These are phyloP conservation scores for Mrakia blollopis DNA, from an alignment of 768 basidiomycete genomes.

Conservation along the genomic window DNA sequence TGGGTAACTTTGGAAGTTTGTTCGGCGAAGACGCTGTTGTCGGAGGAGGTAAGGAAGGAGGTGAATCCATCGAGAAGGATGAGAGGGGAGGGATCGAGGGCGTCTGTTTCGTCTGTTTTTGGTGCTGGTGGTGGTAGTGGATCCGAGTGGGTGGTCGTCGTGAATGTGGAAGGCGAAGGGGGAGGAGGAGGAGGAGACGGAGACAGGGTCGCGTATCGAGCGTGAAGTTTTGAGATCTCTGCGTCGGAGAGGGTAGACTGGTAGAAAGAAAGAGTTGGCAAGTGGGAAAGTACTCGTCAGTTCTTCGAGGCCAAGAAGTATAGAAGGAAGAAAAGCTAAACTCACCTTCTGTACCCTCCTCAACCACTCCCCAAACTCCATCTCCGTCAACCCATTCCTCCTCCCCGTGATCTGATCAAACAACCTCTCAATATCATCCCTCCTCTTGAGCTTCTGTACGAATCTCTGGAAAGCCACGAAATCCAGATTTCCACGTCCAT, in stretches of 20 bases:
- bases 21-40: constrained; percentile 62
- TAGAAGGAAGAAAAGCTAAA: neutral
- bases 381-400: constrained; percentile 41
- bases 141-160: neutral
- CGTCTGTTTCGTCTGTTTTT: too few relatives aligned
- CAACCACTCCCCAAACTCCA: constrained; percentile 54
- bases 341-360: constrained; percentile 53
- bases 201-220: constrained; percentile 16
- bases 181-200: neutral
- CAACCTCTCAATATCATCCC: constrained; percentile 71
- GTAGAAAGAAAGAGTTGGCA: neutral
- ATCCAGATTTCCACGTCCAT: constrained; percentile 59
- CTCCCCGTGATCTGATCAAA: constrained; percentile 20
- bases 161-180: too few relatives aligned
- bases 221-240: constrained; percentile 15
- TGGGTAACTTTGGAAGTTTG: constrained; percentile 58
- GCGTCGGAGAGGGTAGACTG: constrained; percentile 15
- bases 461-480: constrained; percentile 76
- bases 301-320: too few relatives aligned
- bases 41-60: constrained; percentile 70
- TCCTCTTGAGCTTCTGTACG: constrained; percentile 73
- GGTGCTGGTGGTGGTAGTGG: too few relatives aligned
- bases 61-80: constrained; percentile 64
- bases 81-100: neutral
- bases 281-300: too few relatives aligned